Percentiles rank a stretch among this genome's conserved stretches.
Conservation (phyloP, 805 yeast genomes). For the Debaryomyces maramus region DNA sequence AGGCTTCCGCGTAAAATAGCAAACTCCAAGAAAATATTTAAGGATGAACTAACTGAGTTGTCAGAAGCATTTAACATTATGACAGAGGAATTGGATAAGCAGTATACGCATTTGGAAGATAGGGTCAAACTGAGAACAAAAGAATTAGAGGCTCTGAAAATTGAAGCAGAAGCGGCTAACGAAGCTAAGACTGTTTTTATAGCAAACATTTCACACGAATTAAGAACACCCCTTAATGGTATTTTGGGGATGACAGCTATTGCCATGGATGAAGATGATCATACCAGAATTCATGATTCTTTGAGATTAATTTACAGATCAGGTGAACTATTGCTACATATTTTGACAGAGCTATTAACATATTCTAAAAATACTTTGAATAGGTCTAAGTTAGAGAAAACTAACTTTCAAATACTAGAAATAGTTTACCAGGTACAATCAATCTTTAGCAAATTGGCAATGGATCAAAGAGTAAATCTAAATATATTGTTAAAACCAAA, state of each 20-base stretch:
- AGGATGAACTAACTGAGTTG: conserved; percentile 85
- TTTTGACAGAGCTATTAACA: conserved; percentile 85
- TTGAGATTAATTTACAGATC: conserved; percentile 82
- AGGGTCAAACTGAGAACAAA: conserved; percentile 83
- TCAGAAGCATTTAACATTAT: conserved; percentile 87
- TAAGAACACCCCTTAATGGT: conserved; percentile 94
- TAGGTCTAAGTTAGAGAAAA: conserved; percentile 77
- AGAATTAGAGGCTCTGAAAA: conserved; percentile 84
- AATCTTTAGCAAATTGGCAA: conserved; percentile 78
- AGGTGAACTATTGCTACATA: conserved; percentile 86
- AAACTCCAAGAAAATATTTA: conserved; percentile 47
- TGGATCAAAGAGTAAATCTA: conserved; percentile 72
- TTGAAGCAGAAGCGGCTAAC: conserved; percentile 91
- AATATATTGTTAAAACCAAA: conserved; percentile 64
- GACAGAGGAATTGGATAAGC: conserved; percentile 84
- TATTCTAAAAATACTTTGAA: conserved; percentile 91
- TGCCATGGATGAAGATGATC: conserved; percentile 83
- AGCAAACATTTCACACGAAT: conserved; percentile 50
- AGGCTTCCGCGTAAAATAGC: conserved; percentile 39
- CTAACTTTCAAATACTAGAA: conserved; percentile 76
- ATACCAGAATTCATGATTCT: conserved; percentile 65
- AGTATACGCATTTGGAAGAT: conserved; percentile 82
- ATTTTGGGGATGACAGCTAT: conserved; percentile 94
- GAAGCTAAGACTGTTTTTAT: conserved; percentile 78
- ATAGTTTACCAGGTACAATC: conserved; percentile 82